Evolutionary conservation across 23 red algal genomes (phyloP), one percentile per base, ranked within the genome.

Genomic region (Cyanidium caldarium): DNA sequence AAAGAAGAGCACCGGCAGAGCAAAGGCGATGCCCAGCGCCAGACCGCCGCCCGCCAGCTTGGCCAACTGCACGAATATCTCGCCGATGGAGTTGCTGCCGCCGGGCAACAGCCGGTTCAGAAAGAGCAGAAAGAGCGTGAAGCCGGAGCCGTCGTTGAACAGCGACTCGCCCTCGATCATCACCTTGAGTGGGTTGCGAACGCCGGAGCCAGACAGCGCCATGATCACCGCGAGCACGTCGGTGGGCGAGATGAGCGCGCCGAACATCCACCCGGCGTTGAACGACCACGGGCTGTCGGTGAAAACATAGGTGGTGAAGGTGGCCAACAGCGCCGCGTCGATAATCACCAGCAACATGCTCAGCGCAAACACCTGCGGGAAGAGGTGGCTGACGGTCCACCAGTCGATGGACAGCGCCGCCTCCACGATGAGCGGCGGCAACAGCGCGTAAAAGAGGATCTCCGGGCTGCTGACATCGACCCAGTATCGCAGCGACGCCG

Each of bases 341-440:
- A 84, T 36, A 14, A 82, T 33, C 15, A 95, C 89, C 19, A 95
- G 70, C 30, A 95, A 38, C 40, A 87, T 86, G 42, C 82, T 82
- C 41, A 82, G 77, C n/a, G 72, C 65, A 37, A 84, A 68, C 5
- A 95, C 70, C n/a, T 82, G 83, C 0, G 46, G 65, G 16, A 95
- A 57, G 28, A 87, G 72, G 51, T 77, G 58, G 33, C 77, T 87
- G 75, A 95, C 86, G 1, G 86, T 77, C 65, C 78, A 77, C 82
- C 78, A 83, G 12, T 86, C 82, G 35, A 82, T 87, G 29, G 83
- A 86, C 43, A 95, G 82, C 3, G 82, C 80, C 13, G 82, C 77
- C 69, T 95, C 89, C 57, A 95, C 82, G 17, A 95, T 85, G 39
- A 95, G 79, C 7, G 89, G 89, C n/a, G 89, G 72, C 20, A 95